phyloP scores from a whole-genome alignment of 371 early-diverging fungal species.

The Apophysomyces elegans region DNA sequence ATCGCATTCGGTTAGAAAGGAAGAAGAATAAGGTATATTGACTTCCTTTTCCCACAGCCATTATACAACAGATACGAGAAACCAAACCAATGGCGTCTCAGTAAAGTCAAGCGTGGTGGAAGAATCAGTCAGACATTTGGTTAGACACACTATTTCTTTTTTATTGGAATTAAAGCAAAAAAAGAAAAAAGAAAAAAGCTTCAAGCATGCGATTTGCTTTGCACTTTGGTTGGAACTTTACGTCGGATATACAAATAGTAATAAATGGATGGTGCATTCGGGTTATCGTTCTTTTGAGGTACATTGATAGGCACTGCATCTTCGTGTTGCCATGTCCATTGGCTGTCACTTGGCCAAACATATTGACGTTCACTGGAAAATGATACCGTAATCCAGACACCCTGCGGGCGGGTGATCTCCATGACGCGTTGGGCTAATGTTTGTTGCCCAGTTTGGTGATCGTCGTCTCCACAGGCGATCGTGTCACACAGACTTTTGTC shows the following conservation, averaged over 20 bases:
- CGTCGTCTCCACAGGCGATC: slow-evolving; percentile 51
- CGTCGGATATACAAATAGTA: slow-evolving; percentile 30
- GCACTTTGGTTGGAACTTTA: slow-evolving; percentile 9
- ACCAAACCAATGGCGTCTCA: slow-evolving; percentile 89
- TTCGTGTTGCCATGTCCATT: slow-evolving; percentile 29
- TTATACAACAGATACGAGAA: slow-evolving; percentile 92
- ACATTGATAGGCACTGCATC: slow-evolving; percentile 27
- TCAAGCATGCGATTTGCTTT: background rate
- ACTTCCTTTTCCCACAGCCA: slow-evolving; percentile 55
- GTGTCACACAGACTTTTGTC: slow-evolving; percentile 49
- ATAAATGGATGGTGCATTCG: slow-evolving; percentile 40
- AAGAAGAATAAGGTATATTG: background rate
- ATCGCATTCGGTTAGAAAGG: background rate
- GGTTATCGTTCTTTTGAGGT: slow-evolving; percentile 30
- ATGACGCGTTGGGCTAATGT: slow-evolving; percentile 25
- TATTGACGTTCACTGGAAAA: slow-evolving; percentile 37
- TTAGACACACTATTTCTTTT: slow-evolving; percentile 15
- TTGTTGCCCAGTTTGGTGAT: slow-evolving; percentile 23
- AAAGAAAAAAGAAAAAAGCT: too few species aligned
- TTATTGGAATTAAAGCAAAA: background rate
- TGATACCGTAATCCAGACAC: slow-evolving; percentile 37
- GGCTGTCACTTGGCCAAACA: background rate
- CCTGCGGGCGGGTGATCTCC: slow-evolving; percentile 23
- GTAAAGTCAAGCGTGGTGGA: slow-evolving; percentile 73
- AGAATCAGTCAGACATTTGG: slow-evolving; percentile 84